Evolutionary conservation across 2,329 filamentous ascomycete species (phyloP).

Genomic region (Calonectria pteridis): DNA sequence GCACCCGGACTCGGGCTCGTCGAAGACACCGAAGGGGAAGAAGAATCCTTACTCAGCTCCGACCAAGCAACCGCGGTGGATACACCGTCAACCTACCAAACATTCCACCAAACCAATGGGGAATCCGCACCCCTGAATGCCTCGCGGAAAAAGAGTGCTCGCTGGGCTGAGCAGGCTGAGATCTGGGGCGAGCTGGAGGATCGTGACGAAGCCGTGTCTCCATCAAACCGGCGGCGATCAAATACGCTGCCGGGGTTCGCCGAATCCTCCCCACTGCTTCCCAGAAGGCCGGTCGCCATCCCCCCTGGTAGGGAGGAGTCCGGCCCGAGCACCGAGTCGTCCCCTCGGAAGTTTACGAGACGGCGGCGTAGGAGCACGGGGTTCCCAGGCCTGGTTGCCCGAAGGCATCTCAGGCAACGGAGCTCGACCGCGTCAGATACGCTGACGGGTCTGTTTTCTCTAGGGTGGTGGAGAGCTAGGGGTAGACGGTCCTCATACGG

Average conservation of each 20-base stretch:
- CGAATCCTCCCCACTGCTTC: slow-evolving; percentile 57
- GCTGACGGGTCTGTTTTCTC: slow-evolving; percentile 64
- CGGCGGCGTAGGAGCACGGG: slow-evolving; percentile 70
- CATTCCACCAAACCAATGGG: slow-evolving; percentile 57
- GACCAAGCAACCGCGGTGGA: slow-evolving; percentile 59
- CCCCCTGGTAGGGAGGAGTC: slow-evolving; percentile 44
- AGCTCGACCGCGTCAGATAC: slow-evolving; percentile 62
- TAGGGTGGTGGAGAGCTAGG: slow-evolving; percentile 65
- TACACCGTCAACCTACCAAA: slow-evolving; percentile 57
- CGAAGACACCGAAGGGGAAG: slow-evolving; percentile 74
- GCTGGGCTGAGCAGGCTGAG: slow-evolving; percentile 78
- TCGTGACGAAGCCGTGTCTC: slow-evolving; percentile 63
- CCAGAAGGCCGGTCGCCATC: slow-evolving; percentile 50
- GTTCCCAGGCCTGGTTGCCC: slow-evolving; percentile 71
- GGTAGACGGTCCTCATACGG: slow-evolving; percentile 38
- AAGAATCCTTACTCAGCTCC: slow-evolving; percentile 66
- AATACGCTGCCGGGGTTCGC: slow-evolving; percentile 60
- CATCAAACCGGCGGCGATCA: slow-evolving; percentile 58
- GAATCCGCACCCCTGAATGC: slow-evolving; percentile 55
- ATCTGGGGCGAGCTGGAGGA: slow-evolving; percentile 93
- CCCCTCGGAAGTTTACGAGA: slow-evolving; percentile 51
- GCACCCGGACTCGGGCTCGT: slow-evolving; percentile 87
- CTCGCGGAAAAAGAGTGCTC: slow-evolving; percentile 61
- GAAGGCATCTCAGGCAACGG: slow-evolving; percentile 56
- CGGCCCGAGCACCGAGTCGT: slow-evolving; percentile 47